Evolutionary conservation across 163 green algal genomes (phyloP).

Genomic region (Chloromonas sp.): DNA sequence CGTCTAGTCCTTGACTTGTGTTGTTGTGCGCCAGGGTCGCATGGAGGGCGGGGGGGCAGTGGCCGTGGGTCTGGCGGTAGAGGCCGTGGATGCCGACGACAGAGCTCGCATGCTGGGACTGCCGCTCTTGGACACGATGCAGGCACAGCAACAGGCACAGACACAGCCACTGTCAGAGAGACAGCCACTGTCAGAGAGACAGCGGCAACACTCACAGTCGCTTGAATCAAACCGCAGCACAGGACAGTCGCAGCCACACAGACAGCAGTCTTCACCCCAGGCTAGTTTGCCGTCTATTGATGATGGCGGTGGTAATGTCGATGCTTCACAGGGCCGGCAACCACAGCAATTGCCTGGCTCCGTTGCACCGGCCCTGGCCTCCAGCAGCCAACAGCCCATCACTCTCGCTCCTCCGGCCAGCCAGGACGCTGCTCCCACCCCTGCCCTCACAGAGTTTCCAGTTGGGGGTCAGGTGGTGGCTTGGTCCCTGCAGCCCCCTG

Average conservation of each 20-base stretch:
- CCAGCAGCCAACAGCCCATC: not conserved
- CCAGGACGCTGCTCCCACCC: not conserved
- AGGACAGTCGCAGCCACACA: not conserved
- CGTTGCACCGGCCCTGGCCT: no score
- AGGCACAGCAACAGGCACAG: not conserved
- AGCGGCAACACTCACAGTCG: not conserved
- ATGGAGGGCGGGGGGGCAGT: not conserved
- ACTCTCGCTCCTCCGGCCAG: not conserved
- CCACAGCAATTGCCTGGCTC: not conserved
- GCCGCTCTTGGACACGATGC: not conserved
- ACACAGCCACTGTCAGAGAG: not conserved
- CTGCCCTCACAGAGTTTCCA: no score
- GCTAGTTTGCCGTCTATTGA: no score
- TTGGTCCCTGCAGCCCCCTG: not conserved
- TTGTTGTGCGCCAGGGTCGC: not conserved
- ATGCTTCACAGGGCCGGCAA: not conserved
- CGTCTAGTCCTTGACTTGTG: no score
- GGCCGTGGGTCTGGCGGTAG: not conserved
- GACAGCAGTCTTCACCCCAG: not conserved
- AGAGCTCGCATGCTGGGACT: not conserved
- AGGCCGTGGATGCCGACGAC: conserved; percentile 4
- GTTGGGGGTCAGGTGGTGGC: not conserved
- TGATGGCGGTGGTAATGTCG: not conserved
- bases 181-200: not conserved
- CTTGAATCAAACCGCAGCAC: not conserved